A percentile compares a stretch with the other conserved stretches of the same genome.
These are phyloP conservation scores for Spizellomyces sp. DNA, from an alignment of 192 early-diverging fungal genomes.

Conservation along the genomic window DNA sequence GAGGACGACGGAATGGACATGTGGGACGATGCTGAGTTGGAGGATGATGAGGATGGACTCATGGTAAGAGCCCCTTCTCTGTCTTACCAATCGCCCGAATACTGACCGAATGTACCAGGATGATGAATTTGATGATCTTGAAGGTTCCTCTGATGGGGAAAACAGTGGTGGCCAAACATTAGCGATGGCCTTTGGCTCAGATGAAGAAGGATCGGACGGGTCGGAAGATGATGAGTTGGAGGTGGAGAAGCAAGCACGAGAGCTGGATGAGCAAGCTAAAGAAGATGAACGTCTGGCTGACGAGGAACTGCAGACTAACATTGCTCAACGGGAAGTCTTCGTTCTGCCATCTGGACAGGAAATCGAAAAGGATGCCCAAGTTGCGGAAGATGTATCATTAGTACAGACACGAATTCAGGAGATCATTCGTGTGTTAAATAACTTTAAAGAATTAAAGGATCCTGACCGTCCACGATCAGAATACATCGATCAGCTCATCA, in stretches of 20 bases:
- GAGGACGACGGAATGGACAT: slow-evolving; percentile 27
- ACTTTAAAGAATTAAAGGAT: slow-evolving; percentile 86
- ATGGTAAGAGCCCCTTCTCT: slow-evolving; percentile 1
- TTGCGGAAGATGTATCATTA: slow-evolving; percentile 66
- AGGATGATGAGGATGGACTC: slow-evolving; percentile 36
- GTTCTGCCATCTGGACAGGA: slow-evolving; percentile 64
- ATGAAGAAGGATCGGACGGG: slow-evolving; percentile 52
- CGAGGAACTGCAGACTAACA: slow-evolving; percentile 75
- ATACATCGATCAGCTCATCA: slow-evolving; percentile 83
- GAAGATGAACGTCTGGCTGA: slow-evolving; percentile 76
- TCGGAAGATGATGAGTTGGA: slow-evolving; percentile 59
- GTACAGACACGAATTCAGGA: slow-evolving; percentile 90
- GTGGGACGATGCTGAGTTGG: slow-evolving; percentile 30
- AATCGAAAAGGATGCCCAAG: slow-evolving; percentile 67
- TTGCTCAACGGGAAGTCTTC: slow-evolving; percentile 68
- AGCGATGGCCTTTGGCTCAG: slow-evolving; percentile 41
- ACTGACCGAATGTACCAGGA: neutral
- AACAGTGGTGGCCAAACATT: slow-evolving; percentile 19
- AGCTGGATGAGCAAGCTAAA: slow-evolving; percentile 58
- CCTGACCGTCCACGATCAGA: slow-evolving; percentile 74
- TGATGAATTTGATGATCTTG: slow-evolving; percentile 43
- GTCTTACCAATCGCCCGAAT: neutral
- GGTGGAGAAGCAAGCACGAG: slow-evolving; percentile 74
- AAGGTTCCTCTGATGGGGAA: slow-evolving; percentile 25
- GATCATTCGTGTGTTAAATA: slow-evolving; percentile 82